A percentile compares a stretch with the other conserved stretches of the same genome.
phyloP scores from a whole-genome alignment of 352 stramenopile species.

The Globisporangium paroecandrum region DNA sequence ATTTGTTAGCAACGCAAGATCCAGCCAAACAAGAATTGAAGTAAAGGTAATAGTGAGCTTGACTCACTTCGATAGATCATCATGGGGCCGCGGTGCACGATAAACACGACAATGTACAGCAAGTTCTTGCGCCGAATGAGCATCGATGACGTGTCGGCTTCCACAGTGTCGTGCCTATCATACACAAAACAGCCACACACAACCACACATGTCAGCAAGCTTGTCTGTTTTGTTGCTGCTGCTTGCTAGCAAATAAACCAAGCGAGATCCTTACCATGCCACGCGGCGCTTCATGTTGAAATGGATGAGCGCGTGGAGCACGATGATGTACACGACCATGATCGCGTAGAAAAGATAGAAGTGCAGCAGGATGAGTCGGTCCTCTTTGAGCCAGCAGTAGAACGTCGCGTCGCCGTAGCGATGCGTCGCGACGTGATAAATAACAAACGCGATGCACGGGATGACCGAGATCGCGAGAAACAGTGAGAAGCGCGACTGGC shows the following conservation, averaged over 20 bases:
- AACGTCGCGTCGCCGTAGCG: constrained; percentile 78
- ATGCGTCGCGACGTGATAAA: constrained; percentile 60
- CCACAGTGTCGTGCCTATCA: constrained; percentile 53
- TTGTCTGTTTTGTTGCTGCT: neutral
- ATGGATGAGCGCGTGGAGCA: constrained; percentile 59
- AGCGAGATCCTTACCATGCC: constrained; percentile 27
- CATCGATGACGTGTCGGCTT: constrained; percentile 62
- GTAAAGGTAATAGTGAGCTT: neutral
- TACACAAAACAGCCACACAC: neutral
- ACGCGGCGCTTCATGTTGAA: constrained; percentile 65
- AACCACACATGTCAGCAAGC: constrained; percentile 7
- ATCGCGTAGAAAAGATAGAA: constrained; percentile 74
- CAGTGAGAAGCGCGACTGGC: constrained; percentile 46
- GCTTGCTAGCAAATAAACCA: neutral
- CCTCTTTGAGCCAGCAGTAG: constrained; percentile 77
- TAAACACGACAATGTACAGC: constrained; percentile 71
- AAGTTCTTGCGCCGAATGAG: constrained; percentile 69
- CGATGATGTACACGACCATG: constrained; percentile 71
- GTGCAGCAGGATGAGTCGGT: constrained; percentile 63
- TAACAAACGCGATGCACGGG: constrained; percentile 40
- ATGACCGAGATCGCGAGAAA: constrained; percentile 57
- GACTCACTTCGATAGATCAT: constrained; percentile 67
- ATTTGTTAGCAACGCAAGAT: neutral
- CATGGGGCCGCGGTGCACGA: constrained; percentile 62
- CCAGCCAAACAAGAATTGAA: neutral